Base-by-base conservation (phyloP, 176 grass and related monocot species). In the Paspalum vaginatum region DNA sequence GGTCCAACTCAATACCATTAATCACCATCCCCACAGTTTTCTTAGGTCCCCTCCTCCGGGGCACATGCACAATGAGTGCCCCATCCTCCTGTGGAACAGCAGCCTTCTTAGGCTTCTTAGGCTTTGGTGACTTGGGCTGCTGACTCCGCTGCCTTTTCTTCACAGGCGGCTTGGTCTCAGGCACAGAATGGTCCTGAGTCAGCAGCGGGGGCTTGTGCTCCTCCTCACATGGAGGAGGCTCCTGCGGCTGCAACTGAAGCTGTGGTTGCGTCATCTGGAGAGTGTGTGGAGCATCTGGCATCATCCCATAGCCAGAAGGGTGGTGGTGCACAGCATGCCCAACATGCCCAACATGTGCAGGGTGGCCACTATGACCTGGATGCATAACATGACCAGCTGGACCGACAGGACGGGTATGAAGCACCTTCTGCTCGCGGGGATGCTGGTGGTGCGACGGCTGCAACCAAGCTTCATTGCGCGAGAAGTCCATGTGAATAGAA, bases 1-100 rank as follows among this genome's bases (percentile, higher is more conserved):
- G 74, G 76, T 97, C 94, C 11, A 97, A 79, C 65, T 91, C 88
- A 43, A 97, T 93, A 24, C 94, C 94, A 45, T 97, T 97, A 77
- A 97, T 97, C 20, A 93, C 81, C 88, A 93, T 86, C 1, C 81
- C 91, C 3, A 89, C 78, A 52, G 50, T 70, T 56, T 91, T 94
- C 70, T 49, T 88, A 16, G 63, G 72, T 9, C 88, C 80, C 75
- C 88, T 89, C 3, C 85, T 69, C 4, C 83, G 75, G 9, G 83
- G 61, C 17, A 69, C 46, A 47, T 76, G 79, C 52, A 50, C 71
- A 72, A 87, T 91, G n/a, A 80, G 74, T 42, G 39, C 56, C 49
- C 75, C 90, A 66, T 85, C 85, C 72, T 60, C 86, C 7, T 12
- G 48, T 6, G 74, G 73, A 49, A 46, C 59, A 75, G 83, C 40